These are phyloP conservation scores for Fibroporia radiculosa DNA, from an alignment of 768 basidiomycete species.

Conservation along the genomic window DNA sequence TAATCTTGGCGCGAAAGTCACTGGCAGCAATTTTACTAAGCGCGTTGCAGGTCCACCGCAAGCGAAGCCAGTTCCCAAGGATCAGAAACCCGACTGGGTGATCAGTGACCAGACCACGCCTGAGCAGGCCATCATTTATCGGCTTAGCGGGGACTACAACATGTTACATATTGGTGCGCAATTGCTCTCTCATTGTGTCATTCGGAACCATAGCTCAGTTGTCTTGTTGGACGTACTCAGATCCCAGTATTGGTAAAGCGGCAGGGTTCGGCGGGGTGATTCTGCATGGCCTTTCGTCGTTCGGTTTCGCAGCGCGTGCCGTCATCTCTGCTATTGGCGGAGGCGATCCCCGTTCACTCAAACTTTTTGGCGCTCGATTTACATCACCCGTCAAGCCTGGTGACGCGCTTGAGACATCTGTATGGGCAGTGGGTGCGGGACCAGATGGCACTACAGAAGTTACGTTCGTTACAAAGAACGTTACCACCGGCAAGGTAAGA, in stretches of 20 bases:
- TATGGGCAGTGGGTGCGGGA: constrained; percentile 65
- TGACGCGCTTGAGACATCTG: constrained; percentile 67
- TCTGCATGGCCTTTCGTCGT: constrained; percentile 77
- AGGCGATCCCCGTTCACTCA: constrained; percentile 53
- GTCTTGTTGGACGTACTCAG: constrained; percentile 54
- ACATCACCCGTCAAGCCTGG: constrained; percentile 81
- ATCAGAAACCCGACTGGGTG: constrained; percentile 32
- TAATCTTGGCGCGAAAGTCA: constrained; percentile 35
- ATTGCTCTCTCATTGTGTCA: neutral
- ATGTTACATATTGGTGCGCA: constrained; percentile 39
- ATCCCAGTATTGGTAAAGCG: constrained; percentile 63
- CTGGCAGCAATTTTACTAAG: constrained; percentile 32
- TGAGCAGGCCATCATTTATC: constrained; percentile 39
- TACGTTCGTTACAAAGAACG: constrained; percentile 31
- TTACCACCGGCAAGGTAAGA: constrained; percentile 32
- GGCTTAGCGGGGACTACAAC: constrained; percentile 47
- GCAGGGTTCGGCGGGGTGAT: constrained; percentile 81
- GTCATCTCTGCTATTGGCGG: constrained; percentile 57
- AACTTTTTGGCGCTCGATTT: constrained; percentile 67
- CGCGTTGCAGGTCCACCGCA: constrained; percentile 28
- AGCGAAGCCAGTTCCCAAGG: constrained; percentile 29
- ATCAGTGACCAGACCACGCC: constrained; percentile 31
- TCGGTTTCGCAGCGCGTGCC: constrained; percentile 75
- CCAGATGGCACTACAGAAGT: constrained; percentile 29
- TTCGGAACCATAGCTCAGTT: too few species aligned